These are phyloP conservation scores for Catenaria anguillulae DNA, from an alignment of 371 early-diverging fungal species.

Conservation along the genomic window DNA sequence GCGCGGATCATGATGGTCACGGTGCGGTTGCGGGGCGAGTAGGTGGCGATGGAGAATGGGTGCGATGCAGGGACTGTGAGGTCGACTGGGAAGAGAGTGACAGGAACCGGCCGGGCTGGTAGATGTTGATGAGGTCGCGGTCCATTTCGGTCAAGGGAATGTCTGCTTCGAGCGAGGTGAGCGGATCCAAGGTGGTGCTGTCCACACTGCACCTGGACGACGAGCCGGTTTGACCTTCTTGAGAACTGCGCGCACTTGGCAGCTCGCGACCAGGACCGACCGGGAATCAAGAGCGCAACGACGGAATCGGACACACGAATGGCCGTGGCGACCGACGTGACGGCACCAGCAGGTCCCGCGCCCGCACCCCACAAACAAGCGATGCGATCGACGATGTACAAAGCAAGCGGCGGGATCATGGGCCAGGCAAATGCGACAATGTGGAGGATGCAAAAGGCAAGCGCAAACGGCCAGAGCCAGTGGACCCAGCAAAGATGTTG, in stretches of 20 bases:
- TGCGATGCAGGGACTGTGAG: neutral
- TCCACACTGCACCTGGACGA: too few relatives aligned
- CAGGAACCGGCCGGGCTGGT: neutral
- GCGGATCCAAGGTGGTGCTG: neutral
- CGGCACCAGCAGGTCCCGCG: neutral
- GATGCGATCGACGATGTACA: neutral
- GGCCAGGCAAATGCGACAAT: neutral
- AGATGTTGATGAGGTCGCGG: neutral
- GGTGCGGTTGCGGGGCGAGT: neutral
- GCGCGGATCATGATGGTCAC: slow-evolving; percentile 3
- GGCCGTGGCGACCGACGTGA: neutral
- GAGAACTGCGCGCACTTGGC: too few relatives aligned
- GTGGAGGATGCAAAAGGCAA: neutral
- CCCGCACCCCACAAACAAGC: neutral
- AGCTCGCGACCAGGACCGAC: too few relatives aligned
- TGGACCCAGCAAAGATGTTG: neutral
- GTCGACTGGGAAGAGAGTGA: neutral
- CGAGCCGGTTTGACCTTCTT: too few relatives aligned
- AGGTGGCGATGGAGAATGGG: neutral
- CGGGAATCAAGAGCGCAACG: neutral
- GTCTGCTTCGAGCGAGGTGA: neutral
- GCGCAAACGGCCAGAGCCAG: neutral
- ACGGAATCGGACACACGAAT: neutral
- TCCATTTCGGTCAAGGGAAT: neutral
- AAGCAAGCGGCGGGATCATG: neutral